phyloP scores from a whole-genome alignment of 306 rosid species.

The Cercis canadensis region DNA sequence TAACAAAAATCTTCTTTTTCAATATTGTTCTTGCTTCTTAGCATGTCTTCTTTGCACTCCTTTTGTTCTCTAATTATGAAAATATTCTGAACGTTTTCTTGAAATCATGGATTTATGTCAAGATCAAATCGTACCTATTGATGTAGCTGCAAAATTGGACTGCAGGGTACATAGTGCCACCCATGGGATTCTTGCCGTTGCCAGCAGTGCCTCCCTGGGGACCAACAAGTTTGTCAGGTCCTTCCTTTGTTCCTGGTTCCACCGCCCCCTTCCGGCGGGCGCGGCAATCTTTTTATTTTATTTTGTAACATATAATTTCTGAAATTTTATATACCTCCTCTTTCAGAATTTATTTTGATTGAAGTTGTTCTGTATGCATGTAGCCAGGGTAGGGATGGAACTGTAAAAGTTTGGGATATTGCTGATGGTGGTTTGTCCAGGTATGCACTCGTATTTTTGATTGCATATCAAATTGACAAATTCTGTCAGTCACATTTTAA shows the following conservation, averaged over 20 bases:
- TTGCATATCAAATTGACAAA: not conserved
- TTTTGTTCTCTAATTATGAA: not conserved
- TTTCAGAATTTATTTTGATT: slow-evolving; percentile 27
- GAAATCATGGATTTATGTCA: not conserved
- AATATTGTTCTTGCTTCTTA: no score
- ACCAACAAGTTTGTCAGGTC: slow-evolving; percentile 76
- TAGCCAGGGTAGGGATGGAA: slow-evolving; percentile 99
- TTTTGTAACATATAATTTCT: not conserved
- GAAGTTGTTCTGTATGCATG: slow-evolving; percentile 32
- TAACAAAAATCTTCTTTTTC: no score
- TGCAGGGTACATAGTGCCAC: slow-evolving; percentile 88
- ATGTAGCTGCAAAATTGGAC: not conserved
- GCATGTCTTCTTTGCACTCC: no score
- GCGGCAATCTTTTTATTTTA: not conserved
- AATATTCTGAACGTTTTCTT: not conserved
- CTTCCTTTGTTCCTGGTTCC: slow-evolving; percentile 22
- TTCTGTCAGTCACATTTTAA: not conserved
- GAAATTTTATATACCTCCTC: not conserved
- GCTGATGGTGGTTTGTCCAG: slow-evolving; percentile 74
- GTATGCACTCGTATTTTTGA: slow-evolving; percentile 41
- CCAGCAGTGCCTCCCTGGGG: slow-evolving; percentile 66
- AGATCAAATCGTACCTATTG: not conserved
- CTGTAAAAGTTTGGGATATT: slow-evolving; percentile 88
- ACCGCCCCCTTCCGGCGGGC: not conserved
- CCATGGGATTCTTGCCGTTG: slow-evolving; percentile 75